Evolutionary conservation across 1,139 yeast species (phyloP).

Genomic region (Saccharomyces hybrid): DNA sequence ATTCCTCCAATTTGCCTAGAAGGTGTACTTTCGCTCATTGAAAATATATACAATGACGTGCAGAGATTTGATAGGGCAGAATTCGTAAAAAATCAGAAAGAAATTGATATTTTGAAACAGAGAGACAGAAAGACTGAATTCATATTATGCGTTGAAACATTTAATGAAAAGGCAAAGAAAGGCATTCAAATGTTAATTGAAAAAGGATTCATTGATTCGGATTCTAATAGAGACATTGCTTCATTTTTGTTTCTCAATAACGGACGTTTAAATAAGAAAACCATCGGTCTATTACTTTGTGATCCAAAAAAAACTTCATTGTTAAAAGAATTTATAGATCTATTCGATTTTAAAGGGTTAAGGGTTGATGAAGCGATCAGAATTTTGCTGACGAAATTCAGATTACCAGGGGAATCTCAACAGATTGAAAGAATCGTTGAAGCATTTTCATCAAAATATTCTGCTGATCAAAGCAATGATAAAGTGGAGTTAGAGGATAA

Average conservation of each 20-base stretch:
- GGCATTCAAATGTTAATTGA: slow-evolving; percentile 59
- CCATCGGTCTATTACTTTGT: slow-evolving; percentile 76
- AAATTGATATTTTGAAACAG: slow-evolving; percentile 28
- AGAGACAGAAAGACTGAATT: slow-evolving; percentile 63
- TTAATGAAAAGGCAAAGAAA: slow-evolving; percentile 67
- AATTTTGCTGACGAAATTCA: slow-evolving; percentile 68
- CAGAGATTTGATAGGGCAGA: slow-evolving; percentile 27
- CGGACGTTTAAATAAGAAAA: slow-evolving; percentile 73
- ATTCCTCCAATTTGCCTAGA: slow-evolving; percentile 92
- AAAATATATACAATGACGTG: slow-evolving; percentile 55
- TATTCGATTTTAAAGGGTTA: slow-evolving; percentile 65
- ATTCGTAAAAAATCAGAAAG: slow-evolving; percentile 7
- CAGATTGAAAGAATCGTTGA: slow-evolving; percentile 89
- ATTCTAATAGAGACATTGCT: slow-evolving; percentile 56
- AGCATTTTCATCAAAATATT: slow-evolving; percentile 72
- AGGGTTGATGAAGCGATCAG: slow-evolving; percentile 91
- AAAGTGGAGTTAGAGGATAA: neutral
- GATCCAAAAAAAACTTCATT: slow-evolving; percentile 60
- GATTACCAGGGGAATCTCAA: slow-evolving; percentile 95
- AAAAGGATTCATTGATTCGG: slow-evolving; percentile 54
- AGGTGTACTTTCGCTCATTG: slow-evolving; percentile 65
- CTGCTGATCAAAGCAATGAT: slow-evolving; percentile 43
- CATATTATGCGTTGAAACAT: slow-evolving; percentile 59
- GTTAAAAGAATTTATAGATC: slow-evolving; percentile 54
- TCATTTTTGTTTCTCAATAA: slow-evolving; percentile 68